phyloP scores from a whole-genome alignment of 495 filamentous ascomycete genomes.

The Podospora anserina region DNA sequence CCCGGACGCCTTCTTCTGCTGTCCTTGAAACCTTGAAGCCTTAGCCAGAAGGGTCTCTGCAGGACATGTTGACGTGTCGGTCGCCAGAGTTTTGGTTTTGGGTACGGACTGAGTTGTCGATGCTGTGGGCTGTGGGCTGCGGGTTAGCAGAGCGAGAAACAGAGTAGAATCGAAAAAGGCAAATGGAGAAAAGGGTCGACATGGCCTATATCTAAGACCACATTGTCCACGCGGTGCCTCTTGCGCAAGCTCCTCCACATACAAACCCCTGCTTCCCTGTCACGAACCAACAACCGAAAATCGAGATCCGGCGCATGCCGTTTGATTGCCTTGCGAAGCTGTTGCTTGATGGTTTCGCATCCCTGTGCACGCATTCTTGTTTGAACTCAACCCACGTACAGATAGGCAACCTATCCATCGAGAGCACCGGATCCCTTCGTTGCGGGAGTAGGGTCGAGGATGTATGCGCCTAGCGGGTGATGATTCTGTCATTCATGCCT shows the following conservation, averaged over 20 bases:
- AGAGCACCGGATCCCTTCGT: not conserved
- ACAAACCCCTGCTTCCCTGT: conserved; percentile 5
- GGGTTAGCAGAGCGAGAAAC: conserved; percentile 12
- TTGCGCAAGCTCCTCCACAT: conserved; percentile 15
- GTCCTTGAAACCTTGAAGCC: not conserved
- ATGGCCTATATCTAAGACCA: conserved; percentile 20
- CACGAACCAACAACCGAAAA: not conserved
- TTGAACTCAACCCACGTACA: not conserved
- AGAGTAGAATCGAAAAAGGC: conserved; percentile 9
- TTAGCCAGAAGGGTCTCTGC: conserved; percentile 21
- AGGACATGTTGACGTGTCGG: conserved; percentile 28
- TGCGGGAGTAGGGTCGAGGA: not conserved
- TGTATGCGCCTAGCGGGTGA: not conserved
- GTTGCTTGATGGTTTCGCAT: conserved; percentile 6
- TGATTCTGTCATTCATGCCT: not conserved
- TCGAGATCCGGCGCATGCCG: conserved; percentile 3
- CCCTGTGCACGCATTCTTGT: not conserved
- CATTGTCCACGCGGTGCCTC: conserved; percentile 16
- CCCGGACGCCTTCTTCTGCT: conserved; percentile 11
- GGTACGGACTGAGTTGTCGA: conserved; percentile 21
- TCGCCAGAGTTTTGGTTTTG: conserved; percentile 10
- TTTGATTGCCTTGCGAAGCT: not conserved
- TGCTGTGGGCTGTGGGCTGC: conserved; percentile 7
- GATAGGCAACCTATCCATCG: not conserved
- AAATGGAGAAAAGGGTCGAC: conserved; percentile 13